phyloP scores from a whole-genome alignment of 768 basidiomycete genomes.

The Mycena epipterygia region DNA sequence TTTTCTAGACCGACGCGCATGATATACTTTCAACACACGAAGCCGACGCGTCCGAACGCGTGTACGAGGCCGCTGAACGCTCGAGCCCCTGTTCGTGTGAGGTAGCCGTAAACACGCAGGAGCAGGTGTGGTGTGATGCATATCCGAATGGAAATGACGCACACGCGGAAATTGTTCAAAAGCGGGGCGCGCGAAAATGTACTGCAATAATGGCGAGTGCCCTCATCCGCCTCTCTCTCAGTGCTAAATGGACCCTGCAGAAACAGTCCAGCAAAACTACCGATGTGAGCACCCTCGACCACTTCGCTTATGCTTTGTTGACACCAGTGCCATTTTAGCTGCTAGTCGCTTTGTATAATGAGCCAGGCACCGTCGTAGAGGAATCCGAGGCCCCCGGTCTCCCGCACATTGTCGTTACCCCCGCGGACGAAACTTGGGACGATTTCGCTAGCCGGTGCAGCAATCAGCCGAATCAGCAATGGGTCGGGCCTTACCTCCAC shows the following conservation, averaged over 20 bases:
- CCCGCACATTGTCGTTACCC: constrained; percentile 70
- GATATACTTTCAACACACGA: neutral
- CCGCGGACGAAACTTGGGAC: constrained; percentile 53
- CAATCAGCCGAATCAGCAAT: constrained; percentile 55
- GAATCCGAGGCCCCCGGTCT: constrained; percentile 23
- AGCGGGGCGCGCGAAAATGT: neutral
- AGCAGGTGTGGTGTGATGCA: constrained; percentile 15
- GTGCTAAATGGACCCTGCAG: neutral
- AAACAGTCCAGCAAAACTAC: neutral
- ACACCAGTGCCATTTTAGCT: constrained; percentile 21
- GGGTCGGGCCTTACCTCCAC: constrained; percentile 44
- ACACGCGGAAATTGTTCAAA: constrained; percentile 22
- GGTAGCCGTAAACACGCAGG: neutral
- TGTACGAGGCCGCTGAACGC: neutral
- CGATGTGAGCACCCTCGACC: neutral
- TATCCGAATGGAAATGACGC: constrained; percentile 26
- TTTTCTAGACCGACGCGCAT: constrained; percentile 1
- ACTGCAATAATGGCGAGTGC: constrained; percentile 16
- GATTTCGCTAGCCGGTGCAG: constrained; percentile 50
- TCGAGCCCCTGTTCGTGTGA: neutral
- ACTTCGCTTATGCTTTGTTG: neutral
- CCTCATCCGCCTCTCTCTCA: neutral
- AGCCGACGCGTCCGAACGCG: constrained; percentile 17
- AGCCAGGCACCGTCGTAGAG: constrained; percentile 18
- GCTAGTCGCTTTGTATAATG: constrained; percentile 10